Percentiles rank a stretch among this genome's conserved stretches.
Evolutionary conservation across 2,329 filamentous ascomycete genomes (phyloP).

Genomic region (Sporothrix schenckii): DNA sequence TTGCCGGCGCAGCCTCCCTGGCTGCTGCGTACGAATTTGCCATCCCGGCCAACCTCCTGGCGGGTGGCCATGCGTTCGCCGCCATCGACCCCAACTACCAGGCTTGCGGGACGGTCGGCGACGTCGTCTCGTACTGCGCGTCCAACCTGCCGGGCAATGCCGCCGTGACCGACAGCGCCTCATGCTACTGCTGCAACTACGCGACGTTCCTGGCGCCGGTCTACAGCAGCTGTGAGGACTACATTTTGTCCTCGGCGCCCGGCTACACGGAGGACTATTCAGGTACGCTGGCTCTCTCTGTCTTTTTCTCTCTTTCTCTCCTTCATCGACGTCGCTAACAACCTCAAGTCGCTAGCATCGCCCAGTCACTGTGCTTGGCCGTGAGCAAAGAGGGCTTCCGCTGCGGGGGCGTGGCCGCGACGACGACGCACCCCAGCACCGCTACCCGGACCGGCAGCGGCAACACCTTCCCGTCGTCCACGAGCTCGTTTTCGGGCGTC

Average conservation of each 20-base stretch:
- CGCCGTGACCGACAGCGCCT: slow-evolving; percentile 24
- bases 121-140: slow-evolving; percentile 34
- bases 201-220: slow-evolving; percentile 29
- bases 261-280: slow-evolving; percentile 31
- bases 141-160: slow-evolving; percentile 30
- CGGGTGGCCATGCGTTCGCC: slow-evolving; percentile 2
- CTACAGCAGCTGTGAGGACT: slow-evolving; percentile 39
- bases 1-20: slow-evolving; percentile 13
- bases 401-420: slow-evolving; percentile 30
- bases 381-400: slow-evolving; percentile 27
- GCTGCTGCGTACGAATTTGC: slow-evolving; percentile 21
- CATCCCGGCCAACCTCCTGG: slow-evolving; percentile 12
- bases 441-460: not conserved
- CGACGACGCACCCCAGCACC: slow-evolving; percentile 5
- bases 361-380: slow-evolving; percentile 27
- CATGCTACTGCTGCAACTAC: slow-evolving; percentile 39
- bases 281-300: not conserved
- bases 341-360: slow-evolving; percentile 24
- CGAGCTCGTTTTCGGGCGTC: slow-evolving; percentile 2
- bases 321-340: not conserved
- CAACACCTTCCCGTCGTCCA: not conserved
- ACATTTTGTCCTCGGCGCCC: slow-evolving; percentile 34
- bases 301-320: not conserved
- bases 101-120: slow-evolving; percentile 35
- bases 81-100: slow-evolving; percentile 27